These are phyloP conservation scores for Lasiodiplodia theobromae DNA, from an alignment of 2,329 filamentous ascomycete species.

Conservation along the genomic window DNA sequence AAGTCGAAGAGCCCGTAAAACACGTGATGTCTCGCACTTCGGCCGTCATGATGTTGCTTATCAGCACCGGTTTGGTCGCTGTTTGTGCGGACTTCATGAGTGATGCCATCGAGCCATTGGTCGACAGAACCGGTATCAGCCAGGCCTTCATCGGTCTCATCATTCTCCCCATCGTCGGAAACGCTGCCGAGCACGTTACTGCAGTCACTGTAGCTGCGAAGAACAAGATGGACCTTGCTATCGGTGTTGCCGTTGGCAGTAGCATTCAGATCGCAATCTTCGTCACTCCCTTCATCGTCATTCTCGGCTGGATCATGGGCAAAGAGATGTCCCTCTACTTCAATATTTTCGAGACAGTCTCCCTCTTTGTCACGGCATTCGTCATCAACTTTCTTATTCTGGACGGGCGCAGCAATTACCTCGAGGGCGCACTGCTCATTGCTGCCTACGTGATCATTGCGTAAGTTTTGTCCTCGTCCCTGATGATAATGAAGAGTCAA, in stretches of 20 bases:
- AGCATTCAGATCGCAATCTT: constrained; percentile 83
- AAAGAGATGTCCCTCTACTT: constrained; percentile 73
- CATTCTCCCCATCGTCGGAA: constrained; percentile 82
- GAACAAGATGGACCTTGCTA: constrained; percentile 85
- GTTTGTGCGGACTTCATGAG: constrained; percentile 76
- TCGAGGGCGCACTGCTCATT: constrained; percentile 78
- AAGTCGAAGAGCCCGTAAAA: constrained; percentile 40
- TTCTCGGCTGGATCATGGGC: constrained; percentile 80
- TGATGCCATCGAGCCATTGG: constrained; percentile 73
- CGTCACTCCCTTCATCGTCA: constrained; percentile 76
- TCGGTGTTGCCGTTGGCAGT: constrained; percentile 80
- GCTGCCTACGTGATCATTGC: constrained; percentile 83
- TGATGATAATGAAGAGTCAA: too few species aligned
- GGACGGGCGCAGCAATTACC: constrained; percentile 83
- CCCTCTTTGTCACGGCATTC: constrained; percentile 82
- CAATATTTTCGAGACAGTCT: constrained; percentile 69
- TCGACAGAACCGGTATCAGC: constrained; percentile 65
- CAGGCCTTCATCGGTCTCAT: constrained; percentile 82
- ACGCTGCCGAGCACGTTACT: constrained; percentile 82
- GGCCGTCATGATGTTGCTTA: constrained; percentile 61
- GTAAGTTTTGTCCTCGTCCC: constrained; percentile 37
- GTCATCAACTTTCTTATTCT: constrained; percentile 86
- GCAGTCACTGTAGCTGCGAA: constrained; percentile 81
- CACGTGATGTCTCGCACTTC: constrained; percentile 64
- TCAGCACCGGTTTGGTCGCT: constrained; percentile 66